Conservation (phyloP, 805 yeast genomes). For the Candida ortonii region DNA sequence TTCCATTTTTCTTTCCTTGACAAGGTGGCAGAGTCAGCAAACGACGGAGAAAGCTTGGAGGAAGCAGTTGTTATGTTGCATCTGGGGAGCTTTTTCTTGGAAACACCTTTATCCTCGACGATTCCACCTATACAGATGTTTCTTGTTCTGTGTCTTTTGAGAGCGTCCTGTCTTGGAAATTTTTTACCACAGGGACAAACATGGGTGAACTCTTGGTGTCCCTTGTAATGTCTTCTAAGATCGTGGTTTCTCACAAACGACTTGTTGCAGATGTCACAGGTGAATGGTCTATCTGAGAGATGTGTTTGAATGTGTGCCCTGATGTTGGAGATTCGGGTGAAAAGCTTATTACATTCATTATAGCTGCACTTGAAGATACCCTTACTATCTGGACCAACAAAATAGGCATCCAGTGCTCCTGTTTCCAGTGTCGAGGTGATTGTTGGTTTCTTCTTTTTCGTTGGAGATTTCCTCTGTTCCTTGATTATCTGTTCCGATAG, state of each 20-base stretch:
- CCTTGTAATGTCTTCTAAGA: slow-evolving; percentile 81
- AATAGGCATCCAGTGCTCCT: slow-evolving; percentile 81
- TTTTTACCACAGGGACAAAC: slow-evolving; percentile 92
- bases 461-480: slow-evolving; percentile 44
- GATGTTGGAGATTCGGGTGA: slow-evolving; percentile 86
- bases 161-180: slow-evolving; percentile 86
- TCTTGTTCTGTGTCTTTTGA: slow-evolving; percentile 74
- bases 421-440: slow-evolving; percentile 76
- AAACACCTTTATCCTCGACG: slow-evolving; percentile 31
- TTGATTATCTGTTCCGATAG: slow-evolving; percentile 29
- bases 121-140: slow-evolving; percentile 81
- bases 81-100: slow-evolving; percentile 15
- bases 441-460: slow-evolving; percentile 44
- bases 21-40: no score
- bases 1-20: not conserved
- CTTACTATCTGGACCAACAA: slow-evolving; percentile 74
- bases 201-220: slow-evolving; percentile 72
- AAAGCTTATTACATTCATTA: slow-evolving; percentile 75
- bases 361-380: slow-evolving; percentile 72
- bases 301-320: slow-evolving; percentile 97
- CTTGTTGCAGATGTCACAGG: slow-evolving; percentile 73
- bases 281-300: slow-evolving; percentile 88
- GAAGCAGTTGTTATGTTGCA: no score
- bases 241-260: slow-evolving; percentile 96
- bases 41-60: no score